Base-by-base conservation (phyloP, 257 asterid genomes). In the Fraxinus pennsylvanica region DNA sequence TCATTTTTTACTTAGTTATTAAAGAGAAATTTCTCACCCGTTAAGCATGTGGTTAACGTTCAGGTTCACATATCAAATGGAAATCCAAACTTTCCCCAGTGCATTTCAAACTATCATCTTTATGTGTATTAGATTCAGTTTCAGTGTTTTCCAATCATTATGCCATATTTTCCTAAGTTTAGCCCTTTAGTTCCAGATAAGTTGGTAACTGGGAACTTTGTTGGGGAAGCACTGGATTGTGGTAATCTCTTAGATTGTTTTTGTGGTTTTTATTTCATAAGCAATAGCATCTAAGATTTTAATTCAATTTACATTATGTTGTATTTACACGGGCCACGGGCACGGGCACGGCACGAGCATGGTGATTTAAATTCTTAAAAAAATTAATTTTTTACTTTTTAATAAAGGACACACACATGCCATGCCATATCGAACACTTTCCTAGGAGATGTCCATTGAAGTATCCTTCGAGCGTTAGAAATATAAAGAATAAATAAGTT, bases 1-100 rank as follows among this genome's bases (percentile, higher is more conserved):
- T 33, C 9, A 22, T 52, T 72, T 63, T 38, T 74, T 78, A 69
- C 77, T 50, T 29, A 39, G 19, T 70, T 5, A 41, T 33, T 71
- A 19, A 27, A 71, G 52, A n/a, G 29, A 57, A 22, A 7, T 68
- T 66, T 21, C 47, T 74, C 70, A 67, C 68, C 6, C 71, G 71
- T 47, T 59, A 75, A 52, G 79, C 21, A 27, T 29, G 71, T 21
- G 68, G 29, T 70, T 71, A 35, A 32, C 59, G 43, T 43, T 35
- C 13, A 52, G 4, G 61, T 52, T 52, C 9, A 21, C 35, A 63
- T 27, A 13, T 27, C 36, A 27, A 3, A 27, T 63, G 69, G 69
- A 63, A 59, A 13, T 22, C 69, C 33, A 12, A 22, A 63, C 69
- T 12, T 63, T 63, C 19, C 36, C 17, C 69, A 3, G 0, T 63